Evolutionary conservation across 257 asterid species (phyloP).

Genomic region (Leonotis leonurus): DNA sequence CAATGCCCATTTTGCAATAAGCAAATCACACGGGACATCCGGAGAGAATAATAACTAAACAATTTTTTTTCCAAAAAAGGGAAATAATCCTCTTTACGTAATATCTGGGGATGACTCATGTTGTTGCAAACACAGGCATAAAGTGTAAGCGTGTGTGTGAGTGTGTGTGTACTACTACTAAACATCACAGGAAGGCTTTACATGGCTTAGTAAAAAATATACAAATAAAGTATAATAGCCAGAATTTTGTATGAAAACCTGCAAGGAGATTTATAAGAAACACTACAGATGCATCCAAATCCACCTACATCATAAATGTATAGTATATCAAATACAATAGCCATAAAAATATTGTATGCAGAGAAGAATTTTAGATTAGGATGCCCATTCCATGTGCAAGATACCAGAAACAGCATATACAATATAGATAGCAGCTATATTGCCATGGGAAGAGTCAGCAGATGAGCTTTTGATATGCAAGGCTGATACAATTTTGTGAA

Average conservation of each 20-base stretch:
- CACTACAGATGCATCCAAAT: constrained; percentile 91
- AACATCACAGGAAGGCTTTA: constrained; percentile 5
- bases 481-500: neutral
- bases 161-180: neutral
- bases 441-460: neutral
- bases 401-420: constrained; percentile 10
- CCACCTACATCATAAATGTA: constrained; percentile 46
- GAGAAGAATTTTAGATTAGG: neutral
- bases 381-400: neutral
- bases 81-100: too few relatives aligned
- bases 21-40: neutral
- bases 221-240: constrained; percentile 3
- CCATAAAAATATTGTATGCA: constrained; percentile 2
- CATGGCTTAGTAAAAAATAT: neutral
- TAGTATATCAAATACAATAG: constrained; percentile 2
- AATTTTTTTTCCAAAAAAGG: too few relatives aligned
- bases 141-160: too few relatives aligned
- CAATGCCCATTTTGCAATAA: neutral
- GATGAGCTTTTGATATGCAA: neutral
- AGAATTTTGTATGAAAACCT: constrained; percentile 39
- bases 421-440: neutral
- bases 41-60: too few relatives aligned
- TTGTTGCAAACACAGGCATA: too few relatives aligned
- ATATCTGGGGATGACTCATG: too few relatives aligned
- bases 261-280: constrained; percentile 73